Percentiles rank a stretch among this genome's conserved stretches.
phyloP scores from a whole-genome alignment of 495 filamentous ascomycete species.

The Neurospora cerealis region DNA sequence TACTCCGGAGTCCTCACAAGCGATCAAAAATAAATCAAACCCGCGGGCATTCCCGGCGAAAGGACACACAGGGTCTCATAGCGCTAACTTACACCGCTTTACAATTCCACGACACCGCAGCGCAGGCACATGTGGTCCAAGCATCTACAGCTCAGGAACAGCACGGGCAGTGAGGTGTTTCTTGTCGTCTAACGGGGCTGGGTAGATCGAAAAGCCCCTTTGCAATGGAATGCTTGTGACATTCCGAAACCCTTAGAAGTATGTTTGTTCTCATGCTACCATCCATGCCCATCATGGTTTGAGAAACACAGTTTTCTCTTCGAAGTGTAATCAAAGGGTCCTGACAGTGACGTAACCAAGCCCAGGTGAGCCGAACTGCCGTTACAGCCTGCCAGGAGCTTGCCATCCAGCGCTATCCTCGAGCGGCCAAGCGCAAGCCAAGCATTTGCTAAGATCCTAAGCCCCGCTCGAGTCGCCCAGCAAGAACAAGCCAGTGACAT shows the following conservation, averaged over 20 bases:
- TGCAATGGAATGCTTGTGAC: neutral
- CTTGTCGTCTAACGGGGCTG: neutral
- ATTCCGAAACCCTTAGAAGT: neutral
- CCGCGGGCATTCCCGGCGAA: neutral
- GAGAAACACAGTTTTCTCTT: neutral
- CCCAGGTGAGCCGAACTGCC: neutral
- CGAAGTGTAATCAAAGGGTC: neutral
- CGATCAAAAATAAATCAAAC: neutral
- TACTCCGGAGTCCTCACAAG: neutral
- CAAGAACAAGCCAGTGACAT: slow-evolving; percentile 1
- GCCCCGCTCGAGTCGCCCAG: neutral
- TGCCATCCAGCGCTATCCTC: neutral
- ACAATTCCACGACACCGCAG: neutral
- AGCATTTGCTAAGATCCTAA: neutral
- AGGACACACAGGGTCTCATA: neutral
- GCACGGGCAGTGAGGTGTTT: neutral
- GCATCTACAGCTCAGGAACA: neutral
- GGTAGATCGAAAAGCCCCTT: neutral
- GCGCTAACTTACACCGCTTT: neutral
- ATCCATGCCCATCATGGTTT: neutral
- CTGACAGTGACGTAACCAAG: neutral
- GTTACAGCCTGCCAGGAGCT: neutral
- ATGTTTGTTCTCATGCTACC: neutral
- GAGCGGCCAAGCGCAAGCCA: neutral
- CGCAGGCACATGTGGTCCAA: neutral